Evolutionary conservation across 2,329 filamentous ascomycete species (phyloP).

Genomic region (Thyridium curvatum): DNA sequence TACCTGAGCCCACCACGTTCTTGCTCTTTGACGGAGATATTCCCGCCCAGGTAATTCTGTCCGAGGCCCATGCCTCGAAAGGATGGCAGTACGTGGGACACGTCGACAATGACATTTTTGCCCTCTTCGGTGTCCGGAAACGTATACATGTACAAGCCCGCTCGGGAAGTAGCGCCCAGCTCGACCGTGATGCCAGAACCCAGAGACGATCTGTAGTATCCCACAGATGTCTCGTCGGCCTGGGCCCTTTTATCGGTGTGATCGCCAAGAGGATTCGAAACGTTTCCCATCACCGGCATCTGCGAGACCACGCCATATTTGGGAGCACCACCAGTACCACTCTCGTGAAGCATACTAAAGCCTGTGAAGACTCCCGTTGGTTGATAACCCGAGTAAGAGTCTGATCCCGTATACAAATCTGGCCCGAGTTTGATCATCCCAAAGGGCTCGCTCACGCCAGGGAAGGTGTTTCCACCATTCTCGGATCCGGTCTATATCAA

Average conservation of each 20-base stretch:
- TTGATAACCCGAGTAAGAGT: constrained; percentile 48
- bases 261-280: constrained; percentile 48
- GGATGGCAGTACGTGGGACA: constrained; percentile 60
- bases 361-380: constrained; percentile 38
- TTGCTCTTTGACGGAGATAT: constrained; percentile 43
- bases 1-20: constrained; percentile 37
- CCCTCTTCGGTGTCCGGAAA: constrained; percentile 37
- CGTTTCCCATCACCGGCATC: constrained; percentile 43
- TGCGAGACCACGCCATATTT: constrained; percentile 64
- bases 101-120: constrained; percentile 52
- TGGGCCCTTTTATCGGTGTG: constrained; percentile 47
- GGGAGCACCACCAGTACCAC: constrained; percentile 61
- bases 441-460: constrained; percentile 39
- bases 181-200: constrained; percentile 50
- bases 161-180: constrained; percentile 47
- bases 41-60: constrained; percentile 57
- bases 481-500: constrained; percentile 35
- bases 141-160: constrained; percentile 54
- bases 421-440: constrained; percentile 45
- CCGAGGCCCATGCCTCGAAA: constrained; percentile 53
- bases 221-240: constrained; percentile 47
- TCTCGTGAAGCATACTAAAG: constrained; percentile 60
- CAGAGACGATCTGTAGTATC: constrained; percentile 53
- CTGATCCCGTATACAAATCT: constrained; percentile 35
- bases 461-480: constrained; percentile 42